Evolutionary conservation across 2,329 filamentous ascomycete species (phyloP).

Genomic region (Rutstroemia sp.): DNA sequence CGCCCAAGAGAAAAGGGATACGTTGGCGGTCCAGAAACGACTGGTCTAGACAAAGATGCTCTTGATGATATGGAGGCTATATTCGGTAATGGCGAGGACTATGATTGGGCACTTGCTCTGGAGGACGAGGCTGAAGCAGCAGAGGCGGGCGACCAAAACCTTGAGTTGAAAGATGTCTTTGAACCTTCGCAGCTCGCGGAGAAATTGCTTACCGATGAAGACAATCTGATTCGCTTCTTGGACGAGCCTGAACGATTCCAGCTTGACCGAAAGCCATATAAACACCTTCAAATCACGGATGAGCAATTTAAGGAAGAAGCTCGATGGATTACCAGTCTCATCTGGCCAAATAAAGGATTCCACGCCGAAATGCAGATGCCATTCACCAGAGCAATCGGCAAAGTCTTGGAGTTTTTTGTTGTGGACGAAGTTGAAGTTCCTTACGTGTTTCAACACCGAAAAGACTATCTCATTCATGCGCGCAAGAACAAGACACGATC

Average conservation of each 20-base stretch:
- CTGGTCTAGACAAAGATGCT: conserved; percentile 83
- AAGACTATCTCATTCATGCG: conserved; percentile 92
- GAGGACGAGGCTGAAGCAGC: conserved; percentile 81
- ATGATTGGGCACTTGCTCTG: conserved; percentile 85
- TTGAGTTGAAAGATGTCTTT: conserved; percentile 96
- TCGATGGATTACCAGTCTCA: conserved; percentile 81
- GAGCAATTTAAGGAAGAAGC: conserved; percentile 89
- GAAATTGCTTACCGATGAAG: conserved; percentile 90
- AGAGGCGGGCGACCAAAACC: conserved; percentile 69
- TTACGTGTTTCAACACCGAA: conserved; percentile 96
- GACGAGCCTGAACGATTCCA: conserved; percentile 96
- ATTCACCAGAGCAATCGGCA: conserved; percentile 81
- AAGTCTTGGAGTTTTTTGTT: conserved; percentile 92
- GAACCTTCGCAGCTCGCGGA: conserved; percentile 92
- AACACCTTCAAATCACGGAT: conserved; percentile 68
- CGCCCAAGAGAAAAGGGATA: conserved; percentile 66
- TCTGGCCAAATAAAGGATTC: conserved; percentile 76
- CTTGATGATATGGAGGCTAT: conserved; percentile 94
- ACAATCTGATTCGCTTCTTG: conserved; percentile 79
- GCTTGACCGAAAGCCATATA: conserved; percentile 82
- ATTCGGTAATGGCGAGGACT: conserved; percentile 93
- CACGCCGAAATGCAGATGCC: conserved; percentile 64
- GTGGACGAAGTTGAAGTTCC: conserved; percentile 92
- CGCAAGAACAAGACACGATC: conserved; percentile 55
- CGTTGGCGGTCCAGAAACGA: conserved; percentile 66